Base-by-base conservation (phyloP, 768 basidiomycete genomes). In the Suillus alpinus region DNA sequence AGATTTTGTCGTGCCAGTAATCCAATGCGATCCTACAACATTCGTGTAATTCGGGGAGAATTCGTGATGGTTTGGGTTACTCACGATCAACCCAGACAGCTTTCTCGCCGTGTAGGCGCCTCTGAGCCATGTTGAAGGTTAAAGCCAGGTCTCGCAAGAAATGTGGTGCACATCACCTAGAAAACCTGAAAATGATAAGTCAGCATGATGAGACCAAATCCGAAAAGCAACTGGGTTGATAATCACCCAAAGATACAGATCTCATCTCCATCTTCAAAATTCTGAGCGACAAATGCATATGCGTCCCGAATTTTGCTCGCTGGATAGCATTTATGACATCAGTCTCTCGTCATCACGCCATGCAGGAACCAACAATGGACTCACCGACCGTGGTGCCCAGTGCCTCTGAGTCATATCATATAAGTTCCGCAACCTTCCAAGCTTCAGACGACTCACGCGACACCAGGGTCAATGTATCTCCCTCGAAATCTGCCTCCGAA, bases 301-400 rank as follows among this genome's bases (percentile, higher is more conserved):
- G 67, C 69, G 41, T 70, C 69, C 23, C 69, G 67, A 16, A 70
- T 69, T 34, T 70, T 70, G 32, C 62, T 60, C 14, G 67, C 67
- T 61, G 58, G n/a, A 47, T 36, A 13, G 50, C 20, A 36, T 23
- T 4, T 3, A 20, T 51, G 6, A 47, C 34, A 26, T 12, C 61
- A 43, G 34, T 14, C 18, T 13, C 40, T 56, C 43, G 32, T 36
- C 52, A 61, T 9, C 39, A 14, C 6, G 14, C 29, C 37, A 29
- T n/a, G n/a, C n/a, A n/a, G n/a, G 34, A 14, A 41, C 40, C 20
- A 16, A 14, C 29, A 23, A 9, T 32, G 32, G 26, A 55, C 59
- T 29, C 9, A 56, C 59, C 59, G n/a, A 56, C 59, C 0, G 59
- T 26, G 7, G 52, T 60, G 29, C 59, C 59, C 29, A 58, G 8